Percentiles rank a stretch among this genome's conserved stretches.
phyloP scores from a whole-genome alignment of 305 asterid genomes.

The Plantago coronopus region DNA sequence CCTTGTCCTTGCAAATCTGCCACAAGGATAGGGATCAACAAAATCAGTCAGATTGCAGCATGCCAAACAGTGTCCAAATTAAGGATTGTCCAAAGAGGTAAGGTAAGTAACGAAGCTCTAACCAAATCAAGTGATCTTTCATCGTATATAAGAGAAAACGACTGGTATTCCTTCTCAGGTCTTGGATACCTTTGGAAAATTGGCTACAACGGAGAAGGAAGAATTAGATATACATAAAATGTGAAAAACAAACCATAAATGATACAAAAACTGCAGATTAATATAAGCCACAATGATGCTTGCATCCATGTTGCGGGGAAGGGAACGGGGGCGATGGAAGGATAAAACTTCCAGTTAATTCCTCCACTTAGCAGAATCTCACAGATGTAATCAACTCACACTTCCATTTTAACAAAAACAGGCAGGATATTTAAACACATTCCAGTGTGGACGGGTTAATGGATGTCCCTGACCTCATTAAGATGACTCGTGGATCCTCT shows the following conservation, averaged over 20 bases:
- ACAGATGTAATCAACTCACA: not conserved
- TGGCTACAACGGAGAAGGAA: constrained; percentile 52
- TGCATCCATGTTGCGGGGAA: not conserved
- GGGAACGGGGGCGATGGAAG: not conserved
- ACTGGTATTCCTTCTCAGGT: constrained; percentile 97
- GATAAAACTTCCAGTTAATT: not conserved
- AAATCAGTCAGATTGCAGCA: constrained; percentile 17
- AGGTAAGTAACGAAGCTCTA: constrained; percentile 34
- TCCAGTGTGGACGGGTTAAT: not conserved
- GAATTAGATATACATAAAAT: constrained; percentile 18
- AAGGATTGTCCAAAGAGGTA: constrained; percentile 19
- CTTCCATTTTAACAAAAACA: not conserved
- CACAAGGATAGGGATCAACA: constrained; percentile 19
- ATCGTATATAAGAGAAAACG: constrained; percentile 84
- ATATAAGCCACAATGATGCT: not conserved
- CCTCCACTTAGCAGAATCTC: not conserved
- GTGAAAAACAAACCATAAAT: constrained; percentile 18
- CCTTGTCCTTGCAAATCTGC: constrained; percentile 93
- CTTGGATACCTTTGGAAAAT: constrained; percentile 86
- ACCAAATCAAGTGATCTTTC: constrained; percentile 97
- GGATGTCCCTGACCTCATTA: not conserved
- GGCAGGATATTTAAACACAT: not conserved
- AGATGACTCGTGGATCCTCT: not conserved
- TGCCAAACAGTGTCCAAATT: constrained; percentile 21
- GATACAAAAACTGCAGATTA: constrained; percentile 6